Base-by-base conservation (phyloP, 306 rosid genomes). In the Malus domestica region DNA sequence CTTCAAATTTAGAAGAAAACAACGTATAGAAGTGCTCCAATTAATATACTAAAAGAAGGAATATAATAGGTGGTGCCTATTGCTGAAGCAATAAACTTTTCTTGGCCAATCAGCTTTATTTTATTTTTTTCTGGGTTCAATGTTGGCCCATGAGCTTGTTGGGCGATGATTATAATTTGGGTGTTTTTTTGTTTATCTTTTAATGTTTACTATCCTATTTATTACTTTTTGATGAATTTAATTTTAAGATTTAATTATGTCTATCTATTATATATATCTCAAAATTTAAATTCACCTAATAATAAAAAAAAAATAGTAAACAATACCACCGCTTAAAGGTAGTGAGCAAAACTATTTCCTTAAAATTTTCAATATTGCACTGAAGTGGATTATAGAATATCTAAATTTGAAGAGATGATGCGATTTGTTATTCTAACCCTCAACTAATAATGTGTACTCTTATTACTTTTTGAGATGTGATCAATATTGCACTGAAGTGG, bases 151-250 rank as follows among this genome's bases (percentile, higher is more conserved):
- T 61, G 35, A 60, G 66, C 66, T 42, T 42, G 45, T 2, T 61
- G 66, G 35, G 38, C 16, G 25, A 63, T 35, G 49, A 35, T 35
- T 33, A 10, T 15, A 51, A 51, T 5, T 15, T 6, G 42, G 9
- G 9, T 38, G 10, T 8, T 4, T 38, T 38, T 38, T 7, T 7
- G 2, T 3, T 38, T 2, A 38, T 0, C 0, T 4, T 3, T 1
- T 6, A 35, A 6, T 35, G 9, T 0, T 38, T 0, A 7, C 0
- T 0, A 7, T 0, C 1, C 0, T 35, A 35, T 6, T 6, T 35
- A 35, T 35, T 35, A 35, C 2, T 0, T 0, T 6, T 6, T 35
- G 8, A 35, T 6, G 2, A 35, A 2, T 35, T 35, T 35, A 35
- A 35, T 35, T 35, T 35, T 38, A 1, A 62, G 1, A 38, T 38